Evolutionary conservation across 169 alveolate species (phyloP).

Genomic region (Plasmodium berghei): DNA sequence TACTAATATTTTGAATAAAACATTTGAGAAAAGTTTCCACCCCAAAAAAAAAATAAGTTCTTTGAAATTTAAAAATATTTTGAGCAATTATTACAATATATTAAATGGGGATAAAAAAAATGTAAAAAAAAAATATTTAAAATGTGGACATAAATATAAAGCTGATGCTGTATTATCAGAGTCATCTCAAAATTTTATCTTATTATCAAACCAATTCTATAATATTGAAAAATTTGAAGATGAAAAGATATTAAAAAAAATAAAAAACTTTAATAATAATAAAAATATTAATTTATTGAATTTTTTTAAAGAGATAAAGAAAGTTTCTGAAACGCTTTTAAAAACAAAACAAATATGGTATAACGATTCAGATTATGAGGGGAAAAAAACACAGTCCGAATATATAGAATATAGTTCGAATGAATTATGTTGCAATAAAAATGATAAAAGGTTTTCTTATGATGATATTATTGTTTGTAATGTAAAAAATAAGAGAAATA

Average conservation of each 20-base stretch:
- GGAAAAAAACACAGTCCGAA: slow-evolving; percentile 25
- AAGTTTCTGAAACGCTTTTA: no score
- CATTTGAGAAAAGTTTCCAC: not conserved
- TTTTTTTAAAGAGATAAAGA: no score
- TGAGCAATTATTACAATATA: slow-evolving; percentile 36
- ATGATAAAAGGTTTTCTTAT: slow-evolving; percentile 9
- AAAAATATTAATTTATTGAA: no score
- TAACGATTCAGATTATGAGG: no score
- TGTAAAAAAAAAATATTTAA: not conserved
- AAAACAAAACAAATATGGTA: no score
- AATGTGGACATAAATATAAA: not conserved
- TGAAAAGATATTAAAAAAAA: no score
- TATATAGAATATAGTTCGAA: not conserved
- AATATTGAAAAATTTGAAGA: no score
- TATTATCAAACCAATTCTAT: no score
- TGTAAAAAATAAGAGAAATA: slow-evolving; percentile 1
- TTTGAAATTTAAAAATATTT: slow-evolving; percentile 13
- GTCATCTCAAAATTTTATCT: no score
- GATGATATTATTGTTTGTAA: slow-evolving; percentile 52
- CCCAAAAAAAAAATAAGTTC: not conserved
- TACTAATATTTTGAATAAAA: no score
- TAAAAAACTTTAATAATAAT: no score
- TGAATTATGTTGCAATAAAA: not conserved
- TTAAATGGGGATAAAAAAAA: not conserved
- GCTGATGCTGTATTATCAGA: no score